phyloP scores from a whole-genome alignment of 345 rosid genomes.

The Euclidium syriacum region DNA sequence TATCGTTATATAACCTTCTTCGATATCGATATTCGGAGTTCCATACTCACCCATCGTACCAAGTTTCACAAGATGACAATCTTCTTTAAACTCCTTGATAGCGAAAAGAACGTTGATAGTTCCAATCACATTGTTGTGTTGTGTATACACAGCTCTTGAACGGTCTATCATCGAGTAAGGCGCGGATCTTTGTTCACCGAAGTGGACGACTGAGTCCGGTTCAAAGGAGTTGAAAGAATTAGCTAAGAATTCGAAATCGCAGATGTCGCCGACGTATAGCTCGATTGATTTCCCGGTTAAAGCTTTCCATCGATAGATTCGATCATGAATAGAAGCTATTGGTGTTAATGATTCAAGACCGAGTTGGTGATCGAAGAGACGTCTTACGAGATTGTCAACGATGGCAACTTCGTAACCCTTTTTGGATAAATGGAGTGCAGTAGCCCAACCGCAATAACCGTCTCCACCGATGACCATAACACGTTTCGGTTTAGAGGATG shows the following conservation, averaged over 20 bases:
- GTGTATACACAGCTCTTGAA: constrained; percentile 83
- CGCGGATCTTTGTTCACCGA: constrained; percentile 94
- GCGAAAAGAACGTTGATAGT: constrained; percentile 93
- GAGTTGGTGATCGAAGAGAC: constrained; percentile 88
- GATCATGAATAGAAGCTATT: constrained; percentile 71
- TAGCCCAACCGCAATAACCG: constrained; percentile 99
- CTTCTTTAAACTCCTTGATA: constrained; percentile 79
- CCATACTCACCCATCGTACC: constrained; percentile 99
- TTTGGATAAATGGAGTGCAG: constrained; percentile 85
- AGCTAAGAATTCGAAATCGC: constrained; percentile 88
- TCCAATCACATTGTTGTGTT: constrained; percentile 92
- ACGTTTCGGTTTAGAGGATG: constrained; percentile 47
- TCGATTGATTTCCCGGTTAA: constrained; percentile 79
- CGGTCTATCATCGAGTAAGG: constrained; percentile 98
- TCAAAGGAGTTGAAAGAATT: constrained; percentile 78
- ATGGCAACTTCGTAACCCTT: constrained; percentile 81
- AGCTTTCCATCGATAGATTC: constrained; percentile 82
- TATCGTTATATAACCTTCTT: constrained; percentile 92
- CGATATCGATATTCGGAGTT: constrained; percentile 98
- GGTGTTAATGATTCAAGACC: constrained; percentile 90
- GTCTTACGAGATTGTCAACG: constrained; percentile 80
- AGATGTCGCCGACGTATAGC: constrained; percentile 78
- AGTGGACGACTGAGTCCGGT: constrained; percentile 93
- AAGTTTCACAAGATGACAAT: constrained; percentile 91
- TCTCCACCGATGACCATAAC: constrained; percentile 98